Base-by-base conservation (phyloP, 306 rosid genomes). In the Trifolium repens region DNA sequence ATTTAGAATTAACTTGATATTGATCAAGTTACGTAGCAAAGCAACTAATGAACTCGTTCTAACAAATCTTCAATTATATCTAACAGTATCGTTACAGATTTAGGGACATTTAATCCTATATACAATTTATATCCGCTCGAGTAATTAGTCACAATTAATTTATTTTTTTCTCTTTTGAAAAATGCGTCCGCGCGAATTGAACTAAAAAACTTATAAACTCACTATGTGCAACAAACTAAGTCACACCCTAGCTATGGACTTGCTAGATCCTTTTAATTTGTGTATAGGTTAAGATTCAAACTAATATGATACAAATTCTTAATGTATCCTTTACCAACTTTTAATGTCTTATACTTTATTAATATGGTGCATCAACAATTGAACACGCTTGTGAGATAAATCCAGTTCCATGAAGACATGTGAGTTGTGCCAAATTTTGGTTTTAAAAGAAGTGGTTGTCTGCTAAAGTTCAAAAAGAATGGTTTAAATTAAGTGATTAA, bases 401-500 rank as follows among this genome's bases (percentile, higher is more conserved):
- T 76, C 87, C 87, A 88, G 72, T 53, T 74, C 86, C 67, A 74
- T 80, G 62, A 85, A 64, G 91, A 86, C 91, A 85, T 76, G 86
- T 42, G 85, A 86, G 83, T 73, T 77, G 81, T 75, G 84, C 92
- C 92, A 78, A 87, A 77, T 55, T 54, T 78, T 67, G 76, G 43
- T 84, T 81, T 84, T 74, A 76, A 87, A 83, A 75, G 74, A 47
- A 79, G 76, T 55, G 77, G 78, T 71, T 89, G 88, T 79, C 85
- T 78, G 86, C 81, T 85, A 84, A 87, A 82, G 73, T 67, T 74
- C 70, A 69, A 67, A 47, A 72, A 79, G 79, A 81, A 84, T 12
- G 73, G 81, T 74, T 67, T 76, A 84, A 83, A 78, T 49, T 52
- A 35, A 7, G 34, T 30, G 3, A 61, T 62, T 34, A 62, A 62